Base-by-base conservation (phyloP, 2,329 filamentous ascomycete species). In the Curvularia sp. region DNA sequence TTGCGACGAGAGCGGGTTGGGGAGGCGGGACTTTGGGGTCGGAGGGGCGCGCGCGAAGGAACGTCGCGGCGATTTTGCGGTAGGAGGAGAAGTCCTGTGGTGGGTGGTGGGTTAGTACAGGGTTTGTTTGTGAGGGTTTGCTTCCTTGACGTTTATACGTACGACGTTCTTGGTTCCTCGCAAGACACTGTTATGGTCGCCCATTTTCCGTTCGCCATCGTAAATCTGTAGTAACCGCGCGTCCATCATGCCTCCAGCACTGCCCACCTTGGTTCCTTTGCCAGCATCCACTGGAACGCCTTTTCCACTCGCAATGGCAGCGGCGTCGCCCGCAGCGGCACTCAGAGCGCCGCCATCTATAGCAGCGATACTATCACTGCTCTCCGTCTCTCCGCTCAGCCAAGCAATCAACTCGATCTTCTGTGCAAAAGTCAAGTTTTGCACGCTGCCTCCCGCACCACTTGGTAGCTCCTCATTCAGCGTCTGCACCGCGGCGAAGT, bases 281-380 rank as follows among this genome's bases (percentile, higher is more conserved):
- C 56, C 56, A 10, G 52, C 56, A 76, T 73, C 68, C 0, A 75
- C 73, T 7, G 76, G 70, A 9, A 79, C 80, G 9, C 78, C 79
- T 49, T 74, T 73, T 12, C 84, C 84, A 13, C 82, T 78, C 38
- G 83, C 82, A 57, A 84, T 82, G 24, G 81, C 81, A 1, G 84
- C 83, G 8, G 85, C 84, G 63, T 85, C 79, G 28, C 82, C 78
- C 18, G 80, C 81, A 49, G 79, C 78, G 12, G 75, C 74, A 33
- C 76, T 79, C 57, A 71, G 74, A 31, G 63, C 73, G 58, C 89
- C 90, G 22, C 88, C 88, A 26, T 89, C 89, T 50, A 96, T 78
- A 8, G 92, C 89, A 77, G 91, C 93, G 79, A 99, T 97, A 75
- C 93, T 95, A 76, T 98, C 94, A 77, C 90, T 94, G 73, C 96